Percentiles rank a stretch among this genome's conserved stretches.
These are phyloP conservation scores for Jamesozyma spencerorum DNA, from an alignment of 805 yeast species.

Conservation along the genomic window DNA sequence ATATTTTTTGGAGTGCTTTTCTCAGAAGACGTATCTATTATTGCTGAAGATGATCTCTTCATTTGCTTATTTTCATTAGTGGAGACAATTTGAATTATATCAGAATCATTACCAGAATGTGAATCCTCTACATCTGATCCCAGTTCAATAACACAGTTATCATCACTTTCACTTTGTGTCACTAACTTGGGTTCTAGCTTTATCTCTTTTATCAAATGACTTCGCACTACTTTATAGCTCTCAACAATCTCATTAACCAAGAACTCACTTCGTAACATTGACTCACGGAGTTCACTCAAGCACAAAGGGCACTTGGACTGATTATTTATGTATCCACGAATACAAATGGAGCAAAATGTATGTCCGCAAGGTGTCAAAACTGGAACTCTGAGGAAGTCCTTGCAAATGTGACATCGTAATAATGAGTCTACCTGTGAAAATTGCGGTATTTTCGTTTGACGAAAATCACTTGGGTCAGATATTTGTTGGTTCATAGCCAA, in stretches of 20 bases:
- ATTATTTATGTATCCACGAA: conserved; percentile 56
- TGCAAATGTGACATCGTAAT: conserved; percentile 79
- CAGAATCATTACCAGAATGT: conserved; percentile 22
- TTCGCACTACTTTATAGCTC: conserved; percentile 40
- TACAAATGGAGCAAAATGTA: conserved; percentile 82
- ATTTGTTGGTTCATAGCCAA: conserved; percentile 11
- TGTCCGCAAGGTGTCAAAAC: conserved; percentile 80
- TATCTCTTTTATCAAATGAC: conserved; percentile 1
- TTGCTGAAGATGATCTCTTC: conserved; percentile 3
- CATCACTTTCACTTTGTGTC: conserved; percentile 1
- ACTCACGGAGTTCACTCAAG: conserved; percentile 57
- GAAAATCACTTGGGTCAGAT: conserved; percentile 71
- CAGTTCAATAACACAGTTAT: conserved; percentile 21
- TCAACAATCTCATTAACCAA: conserved; percentile 61
- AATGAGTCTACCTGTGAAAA: conserved; percentile 57
- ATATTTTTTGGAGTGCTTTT: conserved; percentile 7
- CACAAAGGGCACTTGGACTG: conserved; percentile 72
- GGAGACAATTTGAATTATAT: conserved; percentile 26
- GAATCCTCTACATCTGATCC: conserved; percentile 21
- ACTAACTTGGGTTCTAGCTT: background rate
- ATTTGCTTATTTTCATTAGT: conserved; percentile 18
- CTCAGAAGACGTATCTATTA: background rate
- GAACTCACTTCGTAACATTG: conserved; percentile 56
- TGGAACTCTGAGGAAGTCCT: conserved; percentile 72
- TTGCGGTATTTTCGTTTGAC: conserved; percentile 42